These are phyloP conservation scores for Claviceps quebecensis DNA, from an alignment of 2,329 filamentous ascomycete species.

Conservation along the genomic window DNA sequence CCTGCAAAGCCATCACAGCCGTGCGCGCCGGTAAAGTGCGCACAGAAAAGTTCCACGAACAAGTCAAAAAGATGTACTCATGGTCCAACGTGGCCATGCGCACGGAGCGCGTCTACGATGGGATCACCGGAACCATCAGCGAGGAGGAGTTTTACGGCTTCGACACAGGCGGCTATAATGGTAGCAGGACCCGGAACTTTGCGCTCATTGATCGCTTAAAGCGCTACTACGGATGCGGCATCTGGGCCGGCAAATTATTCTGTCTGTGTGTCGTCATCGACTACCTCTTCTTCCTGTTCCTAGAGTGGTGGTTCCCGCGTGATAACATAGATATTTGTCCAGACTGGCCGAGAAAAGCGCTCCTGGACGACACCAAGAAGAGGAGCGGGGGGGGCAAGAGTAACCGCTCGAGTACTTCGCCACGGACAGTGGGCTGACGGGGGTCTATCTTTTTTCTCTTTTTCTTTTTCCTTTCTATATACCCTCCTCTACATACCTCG, in stretches of 20 bases:
- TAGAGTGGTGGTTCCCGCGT: conserved; percentile 78
- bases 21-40: conserved; percentile 76
- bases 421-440: conserved; percentile 7
- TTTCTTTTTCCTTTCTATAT: not conserved
- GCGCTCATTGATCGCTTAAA: conserved; percentile 90
- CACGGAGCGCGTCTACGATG: conserved; percentile 89
- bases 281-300: conserved; percentile 75
- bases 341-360: conserved; percentile 74
- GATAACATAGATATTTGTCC: conserved; percentile 77
- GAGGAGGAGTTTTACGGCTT: conserved; percentile 83
- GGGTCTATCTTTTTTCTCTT: not conserved
- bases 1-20: conserved; percentile 74
- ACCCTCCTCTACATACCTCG: not conserved
- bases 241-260: conserved; percentile 97
- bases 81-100: conserved; percentile 92
- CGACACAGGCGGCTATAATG: conserved; percentile 55
- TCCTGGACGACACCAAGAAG: conserved; percentile 18
- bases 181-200: conserved; percentile 66
- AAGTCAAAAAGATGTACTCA: conserved; percentile 97
- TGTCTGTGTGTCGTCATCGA: conserved; percentile 90
- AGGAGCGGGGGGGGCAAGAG: conserved; percentile 13
- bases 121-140: conserved; percentile 73
- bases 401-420: conserved; percentile 20
- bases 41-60: conserved; percentile 88
- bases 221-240: conserved; percentile 92